phyloP scores from a whole-genome alignment of 2,329 filamentous ascomycete genomes.

The Epichloe uncinata region DNA sequence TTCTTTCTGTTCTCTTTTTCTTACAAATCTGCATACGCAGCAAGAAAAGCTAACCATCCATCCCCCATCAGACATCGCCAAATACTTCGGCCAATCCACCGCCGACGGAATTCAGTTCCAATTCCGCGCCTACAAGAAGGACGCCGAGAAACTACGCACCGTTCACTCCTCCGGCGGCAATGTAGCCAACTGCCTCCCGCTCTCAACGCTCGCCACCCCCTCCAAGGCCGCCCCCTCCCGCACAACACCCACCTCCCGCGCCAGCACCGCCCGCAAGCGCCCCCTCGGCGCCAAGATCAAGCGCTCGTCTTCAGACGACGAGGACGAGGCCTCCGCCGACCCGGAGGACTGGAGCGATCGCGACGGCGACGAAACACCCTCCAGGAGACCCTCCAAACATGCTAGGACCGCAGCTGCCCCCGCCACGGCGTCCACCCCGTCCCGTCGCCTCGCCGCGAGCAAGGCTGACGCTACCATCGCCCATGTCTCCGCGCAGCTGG shows the following conservation, averaged over 20 bases:
- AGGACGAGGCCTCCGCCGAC: slow-evolving; percentile 15
- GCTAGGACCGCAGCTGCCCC: slow-evolving; percentile 13
- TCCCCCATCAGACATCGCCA: slow-evolving; percentile 39
- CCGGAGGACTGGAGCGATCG: slow-evolving; percentile 6
- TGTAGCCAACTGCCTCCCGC: slow-evolving; percentile 27
- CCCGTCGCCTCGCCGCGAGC: slow-evolving; percentile 19
- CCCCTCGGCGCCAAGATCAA: slow-evolving; percentile 12
- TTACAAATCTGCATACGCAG: not conserved
- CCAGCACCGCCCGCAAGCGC: slow-evolving; percentile 15
- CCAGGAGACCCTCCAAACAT: slow-evolving; percentile 16
- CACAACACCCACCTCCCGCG: not conserved
- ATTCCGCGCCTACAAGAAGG: slow-evolving; percentile 41
- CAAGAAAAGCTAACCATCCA: no score
- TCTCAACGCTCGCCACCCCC: slow-evolving; percentile 17
- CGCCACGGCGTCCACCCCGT: slow-evolving; percentile 13
- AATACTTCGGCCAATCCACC: slow-evolving; percentile 46
- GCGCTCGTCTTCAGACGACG: slow-evolving; percentile 13
- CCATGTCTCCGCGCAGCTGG: slow-evolving; percentile 14
- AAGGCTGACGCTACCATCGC: slow-evolving; percentile 23
- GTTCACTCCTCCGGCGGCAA: slow-evolving; percentile 32
- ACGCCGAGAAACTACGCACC: slow-evolving; percentile 33
- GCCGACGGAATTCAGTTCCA: slow-evolving; percentile 45
- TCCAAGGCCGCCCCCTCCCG: slow-evolving; percentile 13
- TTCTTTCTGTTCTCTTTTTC: not conserved
- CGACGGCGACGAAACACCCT: slow-evolving; percentile 24